Percentiles rank a stretch among this genome's conserved stretches.
These are phyloP conservation scores for Diversispora eburnea DNA, from an alignment of 192 early-diverging fungal genomes.

Conservation along the genomic window DNA sequence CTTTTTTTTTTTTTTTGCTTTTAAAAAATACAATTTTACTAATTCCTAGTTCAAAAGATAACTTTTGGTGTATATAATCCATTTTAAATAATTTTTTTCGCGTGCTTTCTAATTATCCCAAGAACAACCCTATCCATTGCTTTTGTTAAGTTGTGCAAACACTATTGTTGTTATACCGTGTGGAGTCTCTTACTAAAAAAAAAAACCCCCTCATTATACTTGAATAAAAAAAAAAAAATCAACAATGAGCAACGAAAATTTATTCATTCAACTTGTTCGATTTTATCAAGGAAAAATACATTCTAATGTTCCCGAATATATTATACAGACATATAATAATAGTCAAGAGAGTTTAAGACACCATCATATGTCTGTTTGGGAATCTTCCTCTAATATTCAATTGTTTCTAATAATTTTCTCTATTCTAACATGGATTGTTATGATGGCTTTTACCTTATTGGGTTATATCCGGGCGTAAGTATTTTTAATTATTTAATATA, in stretches of 20 bases:
- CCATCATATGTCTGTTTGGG: conserved; percentile 35
- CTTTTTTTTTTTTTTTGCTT: too few species aligned
- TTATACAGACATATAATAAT: not conserved
- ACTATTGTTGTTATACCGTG: too few species aligned
- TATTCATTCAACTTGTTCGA: conserved; percentile 2
- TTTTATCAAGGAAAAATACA: not conserved
- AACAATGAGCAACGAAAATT: not conserved
- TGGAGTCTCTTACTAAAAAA: not conserved
- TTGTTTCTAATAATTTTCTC: conserved; percentile 41
- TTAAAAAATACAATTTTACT: too few species aligned
- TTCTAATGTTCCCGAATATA: not conserved
- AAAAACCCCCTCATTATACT: too few species aligned
- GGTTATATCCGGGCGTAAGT: conserved; percentile 21
- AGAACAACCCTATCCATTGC: too few species aligned
- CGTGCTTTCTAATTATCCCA: too few species aligned
- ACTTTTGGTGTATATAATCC: too few species aligned
- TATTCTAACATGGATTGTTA: conserved; percentile 37
- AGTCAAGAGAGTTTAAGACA: conserved; percentile 4
- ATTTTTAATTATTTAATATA: not conserved
- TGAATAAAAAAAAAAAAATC: not conserved
- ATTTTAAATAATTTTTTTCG: too few species aligned
- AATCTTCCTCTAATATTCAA: conserved; percentile 35
- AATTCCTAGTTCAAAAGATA: too few species aligned
- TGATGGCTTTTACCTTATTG: conserved; percentile 4
- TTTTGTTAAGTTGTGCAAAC: too few species aligned